Evolutionary conservation across 768 basidiomycete genomes (phyloP).

Genomic region (Ramaria rubella): DNA sequence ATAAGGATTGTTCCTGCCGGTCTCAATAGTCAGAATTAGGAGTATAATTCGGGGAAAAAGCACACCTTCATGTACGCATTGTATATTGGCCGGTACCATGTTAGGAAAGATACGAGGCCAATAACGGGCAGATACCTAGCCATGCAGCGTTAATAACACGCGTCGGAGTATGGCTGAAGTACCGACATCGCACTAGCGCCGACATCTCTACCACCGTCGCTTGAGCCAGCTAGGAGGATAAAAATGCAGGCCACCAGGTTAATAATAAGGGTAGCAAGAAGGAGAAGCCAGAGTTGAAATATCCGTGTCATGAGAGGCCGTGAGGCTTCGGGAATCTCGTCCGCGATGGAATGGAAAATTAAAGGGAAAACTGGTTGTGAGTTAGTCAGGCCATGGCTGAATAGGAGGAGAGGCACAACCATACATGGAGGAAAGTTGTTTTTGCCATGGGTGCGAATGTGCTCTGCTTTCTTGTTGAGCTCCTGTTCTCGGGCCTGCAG

Average conservation of each 20-base stretch:
- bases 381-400: slow-evolving; percentile 16
- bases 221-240: slow-evolving; percentile 69
- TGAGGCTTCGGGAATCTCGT: slow-evolving; percentile 82
- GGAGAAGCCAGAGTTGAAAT: slow-evolving; percentile 92
- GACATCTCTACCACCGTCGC: slow-evolving; percentile 71
- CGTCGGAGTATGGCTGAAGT: background rate
- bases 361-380: slow-evolving; percentile 72
- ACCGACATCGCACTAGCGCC: slow-evolving; percentile 78
- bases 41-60: background rate
- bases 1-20: slow-evolving; percentile 80
- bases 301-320: slow-evolving; percentile 76
- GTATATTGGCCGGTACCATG: slow-evolving; percentile 98
- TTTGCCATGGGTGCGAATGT: slow-evolving; percentile 66
- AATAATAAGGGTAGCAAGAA: slow-evolving; percentile 70
- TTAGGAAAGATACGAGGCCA: slow-evolving; percentile 70
- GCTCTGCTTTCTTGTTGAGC: slow-evolving; percentile 58
- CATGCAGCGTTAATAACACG: slow-evolving; percentile 13
- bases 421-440: slow-evolving; percentile 93
- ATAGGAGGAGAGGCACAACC: slow-evolving; percentile 25
- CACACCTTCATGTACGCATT: slow-evolving; percentile 94
- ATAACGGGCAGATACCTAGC: slow-evolving; percentile 77
- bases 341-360: slow-evolving; percentile 87
- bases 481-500: slow-evolving; percentile 75
- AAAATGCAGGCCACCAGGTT: slow-evolving; percentile 91
- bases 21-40: slow-evolving; percentile 14